Conservation (phyloP, 2,329 filamentous ascomycete species). For the Hypomyces perniciosus region DNA sequence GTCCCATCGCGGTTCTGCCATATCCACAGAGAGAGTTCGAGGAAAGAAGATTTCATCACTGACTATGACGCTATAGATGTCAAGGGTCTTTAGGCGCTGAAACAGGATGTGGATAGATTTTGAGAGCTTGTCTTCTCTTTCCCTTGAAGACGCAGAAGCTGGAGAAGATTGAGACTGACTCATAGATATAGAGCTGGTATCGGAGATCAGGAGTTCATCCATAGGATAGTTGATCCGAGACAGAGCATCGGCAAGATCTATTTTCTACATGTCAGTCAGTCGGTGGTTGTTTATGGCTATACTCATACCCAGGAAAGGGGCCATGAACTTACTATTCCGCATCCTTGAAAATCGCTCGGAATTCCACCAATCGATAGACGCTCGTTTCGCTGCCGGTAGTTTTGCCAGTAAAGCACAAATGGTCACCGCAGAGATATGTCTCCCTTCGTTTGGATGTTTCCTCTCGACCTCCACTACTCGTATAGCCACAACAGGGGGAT, state of each 20-base stretch:
- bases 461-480: neutral
- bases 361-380: neutral
- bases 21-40: neutral
- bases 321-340: neutral
- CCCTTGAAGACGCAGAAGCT: neutral
- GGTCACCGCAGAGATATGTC: neutral
- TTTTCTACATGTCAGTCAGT: neutral
- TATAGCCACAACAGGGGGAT: neutral
- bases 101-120: neutral
- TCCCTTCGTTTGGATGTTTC: neutral
- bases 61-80: neutral
- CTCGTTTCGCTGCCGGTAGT: neutral
- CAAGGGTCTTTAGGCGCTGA: neutral
- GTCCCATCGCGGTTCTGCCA: neutral
- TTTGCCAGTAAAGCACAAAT: neutral
- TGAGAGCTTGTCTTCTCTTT: neutral
- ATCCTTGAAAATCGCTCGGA: neutral
- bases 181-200: neutral
- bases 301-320: neutral
- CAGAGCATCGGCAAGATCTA: neutral
- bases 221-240: neutral
- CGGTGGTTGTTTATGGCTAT: neutral
- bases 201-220: neutral
- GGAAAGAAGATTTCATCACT: neutral
- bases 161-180: neutral